phyloP scores from a whole-genome alignment of 495 filamentous ascomycete species.

The Oleoguttula mirabilis region DNA sequence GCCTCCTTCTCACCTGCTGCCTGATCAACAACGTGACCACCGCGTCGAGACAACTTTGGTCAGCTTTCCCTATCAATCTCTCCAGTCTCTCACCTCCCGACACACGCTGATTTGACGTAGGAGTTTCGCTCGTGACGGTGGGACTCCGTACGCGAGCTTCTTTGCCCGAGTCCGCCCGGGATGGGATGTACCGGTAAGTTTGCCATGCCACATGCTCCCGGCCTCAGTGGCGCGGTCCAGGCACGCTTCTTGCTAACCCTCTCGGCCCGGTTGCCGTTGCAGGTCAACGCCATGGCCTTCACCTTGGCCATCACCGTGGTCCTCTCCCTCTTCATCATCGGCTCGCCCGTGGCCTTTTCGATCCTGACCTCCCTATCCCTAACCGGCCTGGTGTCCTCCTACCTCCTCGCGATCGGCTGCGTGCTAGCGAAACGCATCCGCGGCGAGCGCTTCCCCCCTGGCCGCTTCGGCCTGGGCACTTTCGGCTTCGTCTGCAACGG shows the following conservation, averaged over 20 bases:
- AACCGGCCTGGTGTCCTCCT: slow-evolving; percentile 37
- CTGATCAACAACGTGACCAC: slow-evolving; percentile 45
- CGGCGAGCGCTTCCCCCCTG: slow-evolving; percentile 30
- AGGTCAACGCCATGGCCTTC: slow-evolving; percentile 40
- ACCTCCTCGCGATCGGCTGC: slow-evolving; percentile 39
- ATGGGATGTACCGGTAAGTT: slow-evolving; percentile 42
- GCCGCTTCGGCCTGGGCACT: slow-evolving; percentile 39
- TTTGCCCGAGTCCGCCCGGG: slow-evolving; percentile 38
- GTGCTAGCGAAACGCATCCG: slow-evolving; percentile 32
- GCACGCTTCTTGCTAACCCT: no score
- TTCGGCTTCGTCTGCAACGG: slow-evolving; percentile 36
- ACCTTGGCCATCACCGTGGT: slow-evolving; percentile 21
- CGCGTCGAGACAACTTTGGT: slow-evolving; percentile 45
- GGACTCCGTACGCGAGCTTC: slow-evolving; percentile 43
- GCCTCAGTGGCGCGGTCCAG: no score
- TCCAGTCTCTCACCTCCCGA: no score
- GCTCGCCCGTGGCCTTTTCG: slow-evolving; percentile 36
- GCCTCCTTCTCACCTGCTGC: slow-evolving; percentile 38
- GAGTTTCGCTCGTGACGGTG: slow-evolving; percentile 43
- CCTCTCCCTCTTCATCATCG: slow-evolving; percentile 31
- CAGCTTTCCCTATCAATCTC: no score
- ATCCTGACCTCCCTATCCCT: slow-evolving; percentile 38
- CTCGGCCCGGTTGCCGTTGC: no score
- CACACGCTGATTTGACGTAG: neutral
- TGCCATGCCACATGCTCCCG: no score